Evolutionary conservation across 352 stramenopile species (phyloP).

Genomic region (Globisporangium camurandrum): DNA sequence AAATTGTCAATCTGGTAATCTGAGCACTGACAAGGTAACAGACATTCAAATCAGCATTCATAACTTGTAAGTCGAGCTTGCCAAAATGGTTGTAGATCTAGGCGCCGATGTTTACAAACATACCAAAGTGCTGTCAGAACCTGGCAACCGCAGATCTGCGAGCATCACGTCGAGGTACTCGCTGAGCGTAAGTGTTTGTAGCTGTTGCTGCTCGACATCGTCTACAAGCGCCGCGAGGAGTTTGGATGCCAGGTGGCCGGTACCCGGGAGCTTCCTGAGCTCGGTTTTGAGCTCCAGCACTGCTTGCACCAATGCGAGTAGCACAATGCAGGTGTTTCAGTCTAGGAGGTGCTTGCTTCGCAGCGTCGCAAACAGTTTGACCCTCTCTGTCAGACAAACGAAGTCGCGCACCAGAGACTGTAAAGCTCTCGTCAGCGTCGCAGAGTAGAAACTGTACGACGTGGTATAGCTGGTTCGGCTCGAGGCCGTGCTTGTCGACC

Average conservation of each 20-base stretch:
- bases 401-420: constrained; percentile 63
- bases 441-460: constrained; percentile 94
- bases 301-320: constrained; percentile 8
- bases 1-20: no score
- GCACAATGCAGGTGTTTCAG: background rate
- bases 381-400: no score
- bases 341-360: background rate
- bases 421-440: constrained; percentile 81
- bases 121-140: constrained; percentile 7
- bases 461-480: constrained; percentile 92
- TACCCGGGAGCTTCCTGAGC: constrained; percentile 35
- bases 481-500: constrained; percentile 86
- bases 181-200: constrained; percentile 39
- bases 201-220: constrained; percentile 31
- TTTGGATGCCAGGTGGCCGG: constrained; percentile 29
- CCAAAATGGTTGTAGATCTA: no score
- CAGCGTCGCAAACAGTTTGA: no score
- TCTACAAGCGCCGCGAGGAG: constrained; percentile 29
- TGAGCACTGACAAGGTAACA: no score
- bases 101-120: no score
- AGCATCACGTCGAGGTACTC: constrained; percentile 44
- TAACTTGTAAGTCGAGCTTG: no score
- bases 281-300: constrained; percentile 41
- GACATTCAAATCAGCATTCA: no score
- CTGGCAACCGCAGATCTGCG: constrained; percentile 19